Conservation (phyloP, 1,284 basidiomycete species). For the Porogramme epimiltina region DNA sequence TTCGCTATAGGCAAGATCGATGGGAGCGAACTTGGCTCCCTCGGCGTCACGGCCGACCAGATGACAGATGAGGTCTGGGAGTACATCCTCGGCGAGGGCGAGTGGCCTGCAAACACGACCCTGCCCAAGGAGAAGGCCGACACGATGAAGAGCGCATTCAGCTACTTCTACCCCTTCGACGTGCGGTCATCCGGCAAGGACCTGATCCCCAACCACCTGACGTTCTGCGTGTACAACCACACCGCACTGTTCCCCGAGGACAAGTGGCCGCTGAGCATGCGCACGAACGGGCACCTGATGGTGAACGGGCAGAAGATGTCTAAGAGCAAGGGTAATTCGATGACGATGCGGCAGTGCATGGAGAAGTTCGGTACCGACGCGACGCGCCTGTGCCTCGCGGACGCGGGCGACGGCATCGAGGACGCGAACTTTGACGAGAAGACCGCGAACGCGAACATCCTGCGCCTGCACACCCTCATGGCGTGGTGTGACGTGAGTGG, state of each 20-base stretch:
- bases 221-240: conserved; percentile 95
- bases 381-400: conserved; percentile 89
- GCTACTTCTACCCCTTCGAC: conserved; percentile 99
- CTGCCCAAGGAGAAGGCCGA: conserved; percentile 81
- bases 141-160: conserved; percentile 87
- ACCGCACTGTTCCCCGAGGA: conserved; percentile 93
- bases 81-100: conserved; percentile 82
- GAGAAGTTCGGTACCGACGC: conserved; percentile 93
- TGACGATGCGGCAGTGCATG: conserved; percentile 79
- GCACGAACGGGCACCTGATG: conserved; percentile 97
- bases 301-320: conserved; percentile 99
- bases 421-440: conserved; percentile 99
- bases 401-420: conserved; percentile 97
- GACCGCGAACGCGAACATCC: conserved; percentile 96
- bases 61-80: conserved; percentile 99
- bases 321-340: conserved; percentile 91
- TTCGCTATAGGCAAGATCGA: conserved; percentile 70
- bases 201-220: conserved; percentile 94
- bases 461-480: conserved; percentile 90
- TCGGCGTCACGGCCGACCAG: conserved; percentile 87
- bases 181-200: conserved; percentile 99
- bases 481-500: conserved; percentile 85
- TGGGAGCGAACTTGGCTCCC: conserved; percentile 79
- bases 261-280: conserved; percentile 92
- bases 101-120: conserved; percentile 71